phyloP scores from a whole-genome alignment of 139 green algal species.

The Pedinophyceae sp. region DNA sequence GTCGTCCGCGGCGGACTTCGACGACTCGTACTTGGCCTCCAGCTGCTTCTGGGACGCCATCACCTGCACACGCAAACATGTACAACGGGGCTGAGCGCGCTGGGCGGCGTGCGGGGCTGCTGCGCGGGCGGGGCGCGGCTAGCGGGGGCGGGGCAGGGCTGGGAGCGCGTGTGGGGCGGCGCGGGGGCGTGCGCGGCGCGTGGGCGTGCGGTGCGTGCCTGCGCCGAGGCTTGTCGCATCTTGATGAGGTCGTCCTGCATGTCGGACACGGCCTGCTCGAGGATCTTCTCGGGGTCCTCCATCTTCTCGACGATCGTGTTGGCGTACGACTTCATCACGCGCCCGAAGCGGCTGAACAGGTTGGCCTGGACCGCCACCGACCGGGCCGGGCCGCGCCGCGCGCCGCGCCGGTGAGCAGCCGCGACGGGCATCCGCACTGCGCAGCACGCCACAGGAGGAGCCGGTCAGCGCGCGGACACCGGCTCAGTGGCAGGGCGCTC shows the following conservation, averaged over 20 bases:
- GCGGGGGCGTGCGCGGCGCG: too few relatives aligned
- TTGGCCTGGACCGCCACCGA: constrained; percentile 67
- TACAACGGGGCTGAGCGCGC: too few relatives aligned
- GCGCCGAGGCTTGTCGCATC: constrained; percentile 87
- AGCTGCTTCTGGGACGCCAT: constrained; percentile 94
- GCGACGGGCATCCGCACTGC: too few relatives aligned
- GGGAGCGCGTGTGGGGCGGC: not conserved
- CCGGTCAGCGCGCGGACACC: too few relatives aligned
- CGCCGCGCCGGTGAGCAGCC: too few relatives aligned
- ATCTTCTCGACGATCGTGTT: constrained; percentile 27
- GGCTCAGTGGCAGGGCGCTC: too few relatives aligned
- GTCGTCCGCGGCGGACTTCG: constrained; percentile 55
- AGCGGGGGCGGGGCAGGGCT: not conserved
- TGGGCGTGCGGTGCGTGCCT: constrained; percentile 27
- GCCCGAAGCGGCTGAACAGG: constrained; percentile 61
- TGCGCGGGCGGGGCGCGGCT: not conserved
- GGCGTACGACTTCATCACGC: constrained; percentile 78
- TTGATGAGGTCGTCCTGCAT: constrained; percentile 97
- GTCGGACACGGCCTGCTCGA: constrained; percentile 91
- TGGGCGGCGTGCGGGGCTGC: too few relatives aligned
- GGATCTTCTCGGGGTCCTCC: constrained; percentile 95
- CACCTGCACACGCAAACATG: constrained; percentile 47
- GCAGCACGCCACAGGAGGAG: too few relatives aligned
- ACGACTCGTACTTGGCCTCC: constrained; percentile 82
- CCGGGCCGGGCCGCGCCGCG: too few relatives aligned